These are phyloP conservation scores for Sophora flavescens DNA, from an alignment of 306 rosid genomes.

Conservation along the genomic window DNA sequence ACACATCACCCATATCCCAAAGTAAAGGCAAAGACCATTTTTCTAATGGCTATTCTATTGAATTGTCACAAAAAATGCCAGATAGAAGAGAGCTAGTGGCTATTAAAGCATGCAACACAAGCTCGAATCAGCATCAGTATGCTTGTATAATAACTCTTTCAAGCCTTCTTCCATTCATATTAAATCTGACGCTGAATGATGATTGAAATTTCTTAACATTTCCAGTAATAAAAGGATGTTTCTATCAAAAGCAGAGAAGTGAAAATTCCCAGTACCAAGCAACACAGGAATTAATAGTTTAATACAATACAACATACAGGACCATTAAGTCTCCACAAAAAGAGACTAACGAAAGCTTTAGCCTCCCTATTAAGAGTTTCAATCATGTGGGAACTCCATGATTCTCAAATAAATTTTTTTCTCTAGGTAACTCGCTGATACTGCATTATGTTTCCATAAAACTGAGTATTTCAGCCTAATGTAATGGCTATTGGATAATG, in stretches of 20 bases:
- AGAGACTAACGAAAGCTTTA: neutral
- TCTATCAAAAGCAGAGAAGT: conserved; percentile 16
- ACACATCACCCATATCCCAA: conserved; percentile 4
- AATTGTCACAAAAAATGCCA: conserved; percentile 6
- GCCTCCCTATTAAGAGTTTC: conserved; percentile 29
- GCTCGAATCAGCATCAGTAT: conserved; percentile 12
- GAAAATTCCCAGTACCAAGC: conserved; percentile 24
- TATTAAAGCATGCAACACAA: conserved; percentile 25
- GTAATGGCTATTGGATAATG: neutral
- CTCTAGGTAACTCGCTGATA: conserved; percentile 14
- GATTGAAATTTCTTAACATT: conserved; percentile 2
- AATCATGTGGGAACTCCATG: conserved; percentile 18
- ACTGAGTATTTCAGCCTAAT: conserved; percentile 34
- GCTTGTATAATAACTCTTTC: conserved; percentile 16
- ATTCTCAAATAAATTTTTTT: conserved; percentile 11
- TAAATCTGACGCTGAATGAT: conserved; percentile 26
- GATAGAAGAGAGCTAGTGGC: conserved; percentile 28
- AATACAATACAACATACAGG: too few species aligned
- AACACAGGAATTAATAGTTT: conserved; percentile 20
- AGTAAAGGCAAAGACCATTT: conserved; percentile 20
- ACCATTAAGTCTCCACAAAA: neutral
- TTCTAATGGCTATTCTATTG: conserved; percentile 27
- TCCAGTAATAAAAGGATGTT: conserved; percentile 15
- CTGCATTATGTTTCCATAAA: conserved; percentile 28
- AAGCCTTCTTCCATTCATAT: neutral